These are phyloP conservation scores for Solanum ossicruentum DNA, from an alignment of 257 asterid species.

Conservation along the genomic window DNA sequence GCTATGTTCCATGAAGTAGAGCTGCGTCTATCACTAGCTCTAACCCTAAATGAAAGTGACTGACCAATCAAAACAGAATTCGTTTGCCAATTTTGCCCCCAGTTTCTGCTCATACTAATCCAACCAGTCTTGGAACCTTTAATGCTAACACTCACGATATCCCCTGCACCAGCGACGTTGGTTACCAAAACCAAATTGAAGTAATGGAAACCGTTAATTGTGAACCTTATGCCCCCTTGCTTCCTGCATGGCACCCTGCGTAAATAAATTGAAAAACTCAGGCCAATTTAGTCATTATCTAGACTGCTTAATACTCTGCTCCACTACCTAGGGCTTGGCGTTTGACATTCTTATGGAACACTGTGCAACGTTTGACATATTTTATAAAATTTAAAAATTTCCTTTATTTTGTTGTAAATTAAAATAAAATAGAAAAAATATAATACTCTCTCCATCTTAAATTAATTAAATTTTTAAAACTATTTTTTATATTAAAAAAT, in stretches of 20 bases:
- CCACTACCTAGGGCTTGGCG: constrained; percentile 11
- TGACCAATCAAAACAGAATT: constrained; percentile 46
- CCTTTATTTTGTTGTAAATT: too few species aligned
- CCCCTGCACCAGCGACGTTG: constrained; percentile 91
- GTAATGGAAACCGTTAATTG: constrained; percentile 69
- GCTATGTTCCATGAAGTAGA: constrained; percentile 76
- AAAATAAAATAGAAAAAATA: too few species aligned
- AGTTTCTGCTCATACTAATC: constrained; percentile 68
- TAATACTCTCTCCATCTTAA: too few species aligned
- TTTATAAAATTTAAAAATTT: too few species aligned
- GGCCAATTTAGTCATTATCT: background rate
- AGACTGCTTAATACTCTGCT: constrained; percentile 4
- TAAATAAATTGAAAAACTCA: background rate
- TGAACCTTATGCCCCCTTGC: constrained; percentile 68
- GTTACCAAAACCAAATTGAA: constrained; percentile 59
- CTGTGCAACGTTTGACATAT: background rate
- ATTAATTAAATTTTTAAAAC: too few species aligned
- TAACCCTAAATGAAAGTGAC: constrained; percentile 62
- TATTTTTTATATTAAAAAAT: too few species aligned
- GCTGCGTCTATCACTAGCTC: constrained; percentile 55
- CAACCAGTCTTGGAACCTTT: constrained; percentile 61
- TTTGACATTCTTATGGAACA: constrained; percentile 2
- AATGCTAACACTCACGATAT: constrained; percentile 44
- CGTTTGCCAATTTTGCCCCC: constrained; percentile 96
- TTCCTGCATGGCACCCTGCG: constrained; percentile 73